These are phyloP conservation scores for Coemansia sp. DNA, from an alignment of 192 early-diverging fungal genomes.

Conservation along the genomic window DNA sequence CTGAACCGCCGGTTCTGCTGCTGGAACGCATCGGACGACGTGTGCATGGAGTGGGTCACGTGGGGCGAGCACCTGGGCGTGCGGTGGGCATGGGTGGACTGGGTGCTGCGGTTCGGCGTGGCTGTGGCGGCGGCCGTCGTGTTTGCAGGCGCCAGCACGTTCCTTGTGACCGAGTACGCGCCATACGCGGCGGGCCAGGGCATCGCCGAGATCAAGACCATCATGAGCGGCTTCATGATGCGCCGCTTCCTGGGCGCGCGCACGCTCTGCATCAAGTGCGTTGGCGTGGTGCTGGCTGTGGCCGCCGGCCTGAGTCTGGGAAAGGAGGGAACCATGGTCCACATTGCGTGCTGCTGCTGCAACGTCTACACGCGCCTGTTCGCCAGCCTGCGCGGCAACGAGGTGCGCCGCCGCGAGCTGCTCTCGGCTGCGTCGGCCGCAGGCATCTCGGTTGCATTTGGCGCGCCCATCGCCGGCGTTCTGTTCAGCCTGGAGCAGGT, in stretches of 20 bases:
- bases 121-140: conserved; percentile 36
- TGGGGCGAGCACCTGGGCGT: conserved; percentile 58
- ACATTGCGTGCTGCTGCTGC: conserved; percentile 91
- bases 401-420: conserved; percentile 83
- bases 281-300: conserved; percentile 84
- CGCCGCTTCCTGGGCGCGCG: conserved; percentile 66
- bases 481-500: conserved; percentile 62
- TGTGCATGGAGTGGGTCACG: conserved; percentile 60
- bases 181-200: conserved; percentile 79
- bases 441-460: conserved; percentile 97
- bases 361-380: conserved; percentile 83
- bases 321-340: conserved; percentile 95
- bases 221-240: conserved; percentile 75
- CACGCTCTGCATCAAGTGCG: conserved; percentile 79
- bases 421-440: conserved; percentile 87
- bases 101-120: conserved; percentile 48
- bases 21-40: conserved; percentile 66
- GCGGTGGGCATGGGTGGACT: conserved; percentile 41
- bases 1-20: conserved; percentile 86
- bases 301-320: conserved; percentile 90
- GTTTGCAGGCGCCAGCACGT: conserved; percentile 76
- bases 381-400: conserved; percentile 75
- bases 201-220: conserved; percentile 82
- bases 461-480: conserved; percentile 89
- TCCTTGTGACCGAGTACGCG: conserved; percentile 74